Evolutionary conservation across 805 yeast species (phyloP).

Genomic region (Schizosaccharomyces osmophilus): DNA sequence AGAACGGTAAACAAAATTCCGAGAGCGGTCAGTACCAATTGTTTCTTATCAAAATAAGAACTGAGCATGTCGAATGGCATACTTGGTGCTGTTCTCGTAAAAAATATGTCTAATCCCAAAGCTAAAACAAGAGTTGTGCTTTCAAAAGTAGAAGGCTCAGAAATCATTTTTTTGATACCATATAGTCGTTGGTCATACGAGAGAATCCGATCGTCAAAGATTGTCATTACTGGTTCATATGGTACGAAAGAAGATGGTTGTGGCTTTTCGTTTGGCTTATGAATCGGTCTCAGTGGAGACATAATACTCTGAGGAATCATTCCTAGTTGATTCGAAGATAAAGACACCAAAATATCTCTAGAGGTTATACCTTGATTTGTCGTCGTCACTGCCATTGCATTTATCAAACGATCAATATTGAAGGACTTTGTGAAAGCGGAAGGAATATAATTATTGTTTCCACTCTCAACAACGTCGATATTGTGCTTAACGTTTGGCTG

Average conservation of each 20-base stretch:
- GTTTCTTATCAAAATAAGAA: conserved; percentile 38
- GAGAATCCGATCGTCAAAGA: conserved; percentile 25
- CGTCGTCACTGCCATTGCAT: conserved; percentile 25
- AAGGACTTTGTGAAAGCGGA: conserved; percentile 18
- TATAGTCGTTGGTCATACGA: conserved; percentile 19
- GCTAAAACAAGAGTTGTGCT: conserved; percentile 50
- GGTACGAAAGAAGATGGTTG: conserved; percentile 29
- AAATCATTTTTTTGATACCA: conserved; percentile 11
- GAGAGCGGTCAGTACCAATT: conserved; percentile 34
- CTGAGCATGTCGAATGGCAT: conserved; percentile 57
- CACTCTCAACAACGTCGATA: background rate
- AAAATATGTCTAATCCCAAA: conserved; percentile 47
- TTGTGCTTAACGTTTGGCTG: conserved; percentile 23
- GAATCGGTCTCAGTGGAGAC: conserved; percentile 44
- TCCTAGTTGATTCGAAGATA: conserved; percentile 26
- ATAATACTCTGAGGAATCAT: conserved; percentile 23
- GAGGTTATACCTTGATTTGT: conserved; percentile 46
- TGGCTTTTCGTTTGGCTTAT: conserved; percentile 12
- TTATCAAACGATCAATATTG: conserved; percentile 34
- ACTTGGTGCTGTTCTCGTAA: conserved; percentile 59
- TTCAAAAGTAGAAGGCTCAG: conserved; percentile 42
- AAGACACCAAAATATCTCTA: conserved; percentile 36
- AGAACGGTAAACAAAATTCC: conserved; percentile 24
- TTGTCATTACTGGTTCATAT: conserved; percentile 32
- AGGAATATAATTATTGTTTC: background rate